Evolutionary conservation across 129 eudicot species (phyloP), one percentile per base, ranked within the genome.

Genomic region (Flaveria robusta): DNA sequence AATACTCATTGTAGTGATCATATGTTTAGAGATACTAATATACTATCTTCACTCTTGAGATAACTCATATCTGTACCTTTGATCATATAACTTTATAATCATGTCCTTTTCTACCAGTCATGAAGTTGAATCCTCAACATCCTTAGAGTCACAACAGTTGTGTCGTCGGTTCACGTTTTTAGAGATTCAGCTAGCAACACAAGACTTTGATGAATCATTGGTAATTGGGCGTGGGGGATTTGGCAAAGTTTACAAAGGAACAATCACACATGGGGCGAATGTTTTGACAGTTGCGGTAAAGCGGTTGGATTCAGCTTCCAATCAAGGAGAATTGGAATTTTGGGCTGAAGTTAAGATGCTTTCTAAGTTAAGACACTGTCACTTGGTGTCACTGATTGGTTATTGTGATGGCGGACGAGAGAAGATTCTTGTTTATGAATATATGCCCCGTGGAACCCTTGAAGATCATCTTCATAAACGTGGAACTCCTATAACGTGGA

Each of bases 181-280:
- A 2, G 70, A 74, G 26, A 41, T 59, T 26, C 45, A 60, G 59
- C 8, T 56, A 14, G 77, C 70, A 59, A 74, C 70, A 23, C 58
- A 14, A 3, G 62, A 62, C 59, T 62, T 74, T 43, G 70, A 60
- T 27, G 70, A 74, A 4, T 60, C 78, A 60, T 74, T 74, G 26
- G 68, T 56, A 41, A 73, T 73, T 29, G 77, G 78, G 3, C 14
- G 18, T 3, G 78, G 70, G 2, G 78, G 78, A 1, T 74, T 74
- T 24, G 70, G 78, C 11, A 74, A 42, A 24, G 78, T 74, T 43
- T 74, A 60, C 60, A 74, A 62, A 62, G 70, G 70, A 74, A 45
- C 58, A 3, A 16, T 73, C 15, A 23, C 37, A 10, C 11, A 58
- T 1, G 68, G 68, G 23, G 24, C 0, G 13, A 73, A 1, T 52